A percentile compares a stretch with the other conserved stretches of the same genome.
Evolutionary conservation across 768 basidiomycete genomes (phyloP).

Genomic region (Suillus fuscotomentosus): DNA sequence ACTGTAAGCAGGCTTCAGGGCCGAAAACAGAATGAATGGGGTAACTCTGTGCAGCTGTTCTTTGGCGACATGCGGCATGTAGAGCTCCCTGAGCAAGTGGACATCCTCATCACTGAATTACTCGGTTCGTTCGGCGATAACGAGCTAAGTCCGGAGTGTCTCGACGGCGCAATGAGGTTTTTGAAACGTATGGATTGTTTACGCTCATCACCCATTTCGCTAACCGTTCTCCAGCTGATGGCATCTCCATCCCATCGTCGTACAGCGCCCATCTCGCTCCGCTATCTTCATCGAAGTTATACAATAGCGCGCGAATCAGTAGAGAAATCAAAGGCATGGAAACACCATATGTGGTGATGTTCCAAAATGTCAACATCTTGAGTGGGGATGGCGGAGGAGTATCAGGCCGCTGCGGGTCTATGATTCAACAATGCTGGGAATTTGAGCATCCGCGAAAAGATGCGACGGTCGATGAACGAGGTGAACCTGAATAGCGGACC

Average conservation of each 20-base stretch:
- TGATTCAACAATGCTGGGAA: constrained; percentile 95
- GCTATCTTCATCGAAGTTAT: constrained; percentile 89
- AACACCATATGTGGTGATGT: constrained; percentile 99
- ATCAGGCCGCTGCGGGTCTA: constrained; percentile 70
- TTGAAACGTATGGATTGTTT: constrained; percentile 63
- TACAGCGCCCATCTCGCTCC: constrained; percentile 96
- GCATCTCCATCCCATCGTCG: constrained; percentile 94
- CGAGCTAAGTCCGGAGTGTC: constrained; percentile 95
- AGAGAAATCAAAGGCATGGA: constrained; percentile 77
- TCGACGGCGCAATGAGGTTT: constrained; percentile 93
- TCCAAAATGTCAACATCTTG: constrained; percentile 88
- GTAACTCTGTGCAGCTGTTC: constrained; percentile 71
- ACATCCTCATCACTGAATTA: constrained; percentile 94
- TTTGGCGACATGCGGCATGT: constrained; percentile 93
- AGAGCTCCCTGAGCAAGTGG: constrained; percentile 80
- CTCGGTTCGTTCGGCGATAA: constrained; percentile 98
- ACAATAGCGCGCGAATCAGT: constrained; percentile 71
- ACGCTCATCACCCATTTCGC: constrained; percentile 4
- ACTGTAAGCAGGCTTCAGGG: constrained; percentile 68
- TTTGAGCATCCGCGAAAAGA: constrained; percentile 93
- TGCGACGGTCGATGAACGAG: constrained; percentile 67
- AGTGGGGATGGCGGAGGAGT: constrained; percentile 69
- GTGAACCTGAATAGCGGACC: constrained; percentile 34
- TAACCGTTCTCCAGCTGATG: constrained; percentile 57
- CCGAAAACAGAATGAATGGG: constrained; percentile 82